Evolutionary conservation across 2,329 filamentous ascomycete genomes (phyloP).

Genomic region (Microsporum ferrugineum): DNA sequence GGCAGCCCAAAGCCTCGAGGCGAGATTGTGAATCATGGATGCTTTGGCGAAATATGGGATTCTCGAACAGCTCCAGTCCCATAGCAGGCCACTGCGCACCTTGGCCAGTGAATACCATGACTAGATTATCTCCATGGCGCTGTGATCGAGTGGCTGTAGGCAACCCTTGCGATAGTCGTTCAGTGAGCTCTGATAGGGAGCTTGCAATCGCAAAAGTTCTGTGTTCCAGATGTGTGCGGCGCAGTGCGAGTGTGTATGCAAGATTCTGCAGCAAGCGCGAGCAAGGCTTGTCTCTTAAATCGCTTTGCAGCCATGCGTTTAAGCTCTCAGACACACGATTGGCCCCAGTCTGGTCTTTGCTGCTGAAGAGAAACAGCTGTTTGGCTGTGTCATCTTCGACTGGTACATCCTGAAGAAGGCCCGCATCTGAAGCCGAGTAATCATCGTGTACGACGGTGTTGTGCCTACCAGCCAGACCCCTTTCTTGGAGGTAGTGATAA

Average conservation of each 20-base stretch:
- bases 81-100: conserved; percentile 20
- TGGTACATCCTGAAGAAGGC: background rate
- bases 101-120: conserved; percentile 21
- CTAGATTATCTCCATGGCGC: background rate
- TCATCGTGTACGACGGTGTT: background rate
- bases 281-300: too few species aligned
- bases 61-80: conserved; percentile 17
- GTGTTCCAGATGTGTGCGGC: background rate
- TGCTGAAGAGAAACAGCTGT: background rate
- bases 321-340: too few species aligned
- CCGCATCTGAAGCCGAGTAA: background rate
- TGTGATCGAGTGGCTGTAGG: too few species aligned
- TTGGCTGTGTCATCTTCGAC: conserved; percentile 1
- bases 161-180: background rate
- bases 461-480: conserved; percentile 3
- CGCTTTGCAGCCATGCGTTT: too few species aligned
- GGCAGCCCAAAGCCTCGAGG: background rate
- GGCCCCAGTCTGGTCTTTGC: too few species aligned
- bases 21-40: background rate
- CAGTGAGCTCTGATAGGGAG: background rate
- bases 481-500: conserved; percentile 6
- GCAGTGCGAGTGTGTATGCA: background rate
- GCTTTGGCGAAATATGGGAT: background rate
- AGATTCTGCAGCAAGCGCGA: background rate
- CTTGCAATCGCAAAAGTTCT: background rate